Base-by-base conservation (phyloP, 495 filamentous ascomycete species). In the Clavariopsis aquatica region DNA sequence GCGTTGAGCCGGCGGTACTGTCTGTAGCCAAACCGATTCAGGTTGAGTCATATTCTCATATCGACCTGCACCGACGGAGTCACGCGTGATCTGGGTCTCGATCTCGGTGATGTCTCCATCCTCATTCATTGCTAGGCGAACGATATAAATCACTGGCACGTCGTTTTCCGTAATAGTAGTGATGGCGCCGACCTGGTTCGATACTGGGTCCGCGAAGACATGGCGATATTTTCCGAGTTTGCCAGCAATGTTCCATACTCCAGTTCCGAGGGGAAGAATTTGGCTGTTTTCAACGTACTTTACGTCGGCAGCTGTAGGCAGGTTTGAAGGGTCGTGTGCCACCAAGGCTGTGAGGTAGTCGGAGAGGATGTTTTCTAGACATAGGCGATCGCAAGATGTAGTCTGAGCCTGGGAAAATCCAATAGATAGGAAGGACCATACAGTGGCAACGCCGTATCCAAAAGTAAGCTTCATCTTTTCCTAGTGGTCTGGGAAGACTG, bases 31-130 rank as follows among this genome's bases (percentile, higher is more conserved):
- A 4, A 51, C 57, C 12, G 38, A 22, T 49, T 60, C 57, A 4
- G 57, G 57, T 26, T 28, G 2, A n/a, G 22, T 49, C 57, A 60
- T 60, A 12, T 60, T 60, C 13, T 60, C 45, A 31, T 60, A 60
- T 20, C 24, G 57, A 10, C 17, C 45, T 28, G 57, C 57, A 10
- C 57, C 57, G 23, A 22, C 28, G 1, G 41, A 3, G 19, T 60
- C 57, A 43, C 57, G 57, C 13, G 57, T 60, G 24, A 60, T 60
- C 17, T 60, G 57, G 5, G 57, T 49, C 23, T 60, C 41, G 13
- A 60, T 60, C 41, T 60, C 57, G 17, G 8, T 49, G 24, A 60
- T 60, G 5, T 29, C 26, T 17, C 57, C 24, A 4, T 60, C n/a
- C 12, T 22, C 5, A 7, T 47, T 19, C 13, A 31, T 7, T 8